Evolutionary conservation across 306 rosid genomes (phyloP), one percentile per base, ranked within the genome.

Genomic region (Cucurbita moschata): DNA sequence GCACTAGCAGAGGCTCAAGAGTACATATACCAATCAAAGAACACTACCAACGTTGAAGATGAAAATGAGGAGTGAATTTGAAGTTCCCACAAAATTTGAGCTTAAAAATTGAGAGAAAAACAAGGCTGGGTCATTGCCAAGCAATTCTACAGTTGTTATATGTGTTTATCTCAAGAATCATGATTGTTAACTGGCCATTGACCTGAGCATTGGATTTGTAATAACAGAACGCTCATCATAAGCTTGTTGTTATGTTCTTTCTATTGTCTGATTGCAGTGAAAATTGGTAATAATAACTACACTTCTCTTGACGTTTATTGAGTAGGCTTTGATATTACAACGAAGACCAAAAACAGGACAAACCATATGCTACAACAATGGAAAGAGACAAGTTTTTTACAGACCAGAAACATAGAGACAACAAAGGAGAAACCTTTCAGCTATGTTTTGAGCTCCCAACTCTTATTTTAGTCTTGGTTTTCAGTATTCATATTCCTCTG

Each of bases 1-100:
- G 91, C 99, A 54, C 82, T 95, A 39, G 85, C 89, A 30, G 89
- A 89, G 80, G 99, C 99, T 35, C 96, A 89, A 82, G 96, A 87
- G 4, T 91, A 82, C 82, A 86, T 95, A 39, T 26, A 69, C 79
- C 74, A 84, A 50, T 70, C 77, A 4, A 10, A 79, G 58, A 59
- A 79, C 39, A 76, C 6, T 35, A 69, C 1, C 10, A 86, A 85
- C 69, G 78, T 43, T n/a, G 86, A 73, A 60, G 65, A 26, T 43
- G 88, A 78, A 71, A 30, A 74, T 6, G 85, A 78, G 26, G 74
- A 73, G 54, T 83, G 83, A 86, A 73, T 75, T 67, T 64, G 14
- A 51, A 56, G 51, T 49, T 4, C 23, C 40, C 14, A 23, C 30
- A 14, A 72, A 58, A 58, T 50, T 47, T 50, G 42, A 35, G 21